Conservation (phyloP, 768 basidiomycete species). For the Pisolithus sp. region DNA sequence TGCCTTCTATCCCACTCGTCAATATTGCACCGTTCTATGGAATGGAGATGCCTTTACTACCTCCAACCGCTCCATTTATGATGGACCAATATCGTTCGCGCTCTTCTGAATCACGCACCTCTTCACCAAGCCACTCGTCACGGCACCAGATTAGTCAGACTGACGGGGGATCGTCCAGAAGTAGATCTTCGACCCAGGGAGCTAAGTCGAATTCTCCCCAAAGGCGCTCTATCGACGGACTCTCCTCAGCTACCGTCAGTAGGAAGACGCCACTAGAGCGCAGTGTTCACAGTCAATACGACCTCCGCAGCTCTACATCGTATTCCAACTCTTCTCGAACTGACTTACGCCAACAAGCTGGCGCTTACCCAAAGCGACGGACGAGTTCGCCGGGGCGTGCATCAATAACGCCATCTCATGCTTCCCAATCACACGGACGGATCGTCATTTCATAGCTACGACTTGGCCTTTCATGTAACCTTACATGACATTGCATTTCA, state of each 20-base stretch:
- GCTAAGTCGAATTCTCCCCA: constrained; percentile 18
- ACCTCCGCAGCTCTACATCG: constrained; percentile 10
- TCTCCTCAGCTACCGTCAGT: constrained; percentile 7
- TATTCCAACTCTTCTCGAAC: constrained; percentile 7
- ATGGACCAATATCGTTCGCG: constrained; percentile 48
- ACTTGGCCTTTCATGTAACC: constrained; percentile 7
- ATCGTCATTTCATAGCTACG: constrained; percentile 17
- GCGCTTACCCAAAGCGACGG: no score
- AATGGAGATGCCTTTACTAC: constrained; percentile 64
- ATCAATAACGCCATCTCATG: constrained; percentile 12
- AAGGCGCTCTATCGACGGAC: constrained; percentile 29
- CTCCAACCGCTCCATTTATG: constrained; percentile 73
- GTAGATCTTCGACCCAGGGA: constrained; percentile 11
- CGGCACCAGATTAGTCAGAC: constrained; percentile 16
- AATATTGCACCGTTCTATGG: constrained; percentile 38
- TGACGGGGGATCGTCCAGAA: constrained; percentile 14
- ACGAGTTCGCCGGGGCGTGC: constrained; percentile 10
- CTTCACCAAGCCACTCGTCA: constrained; percentile 26
- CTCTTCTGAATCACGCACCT: constrained; percentile 25
- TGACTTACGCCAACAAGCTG: not conserved
- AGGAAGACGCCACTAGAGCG: constrained; percentile 5
- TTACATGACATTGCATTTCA: constrained; percentile 4
- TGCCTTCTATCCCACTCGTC: constrained; percentile 30
- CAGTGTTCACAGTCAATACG: constrained; percentile 12
- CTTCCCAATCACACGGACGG: constrained; percentile 11